Base-by-base conservation (phyloP, 805 yeast genomes). In the Schwanniomyces occidentalis region DNA sequence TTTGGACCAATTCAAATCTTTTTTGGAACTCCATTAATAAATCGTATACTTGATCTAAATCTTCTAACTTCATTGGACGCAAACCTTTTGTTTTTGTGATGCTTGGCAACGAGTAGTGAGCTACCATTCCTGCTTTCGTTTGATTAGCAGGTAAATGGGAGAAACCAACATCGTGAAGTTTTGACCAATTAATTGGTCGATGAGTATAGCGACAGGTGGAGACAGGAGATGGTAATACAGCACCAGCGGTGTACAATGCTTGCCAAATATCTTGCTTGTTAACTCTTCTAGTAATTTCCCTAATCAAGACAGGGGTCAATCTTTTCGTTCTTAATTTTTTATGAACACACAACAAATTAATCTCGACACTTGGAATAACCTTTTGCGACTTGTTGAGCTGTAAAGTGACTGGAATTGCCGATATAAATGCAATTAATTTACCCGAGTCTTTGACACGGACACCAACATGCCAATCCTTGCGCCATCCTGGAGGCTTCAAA, bases 191-290 rank as follows among this genome's bases (percentile, higher is more conserved):
- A 45, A 93, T 66, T 2, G 97, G 95, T 49, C 99, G 84, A 63
- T 93, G 99, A 26, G 85, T 84, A 59, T 93, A 93, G 41, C 97
- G 76, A 56, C 95, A 82, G 2, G 87, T 80, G 8, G 95, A 69
- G 4, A 91, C 77, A 0, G 99, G 99, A n/a, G 90, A 80, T 15
- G 99, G 99, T 38, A 93, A 70, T 2, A 88, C 82, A 3, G 82
- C 79, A 8, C 98, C 99, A 0, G 91, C 95, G 7, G 99, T 91
- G 62, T 87, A 88, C 41, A 93, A 73, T 0, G 98, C 99, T 60
- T 90, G 97, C 96, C 97, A 93, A 41, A 90, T 85, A 40, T 85
- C 78, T 27, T 73, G 71, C 43, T 77, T 73, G 62, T 93, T 91
- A 44, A 93, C 93, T 48, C 98, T 75, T 56, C 99, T 76, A 4